Conservation (phyloP, 441 rosid species). For the Erodium trifolium region DNA sequence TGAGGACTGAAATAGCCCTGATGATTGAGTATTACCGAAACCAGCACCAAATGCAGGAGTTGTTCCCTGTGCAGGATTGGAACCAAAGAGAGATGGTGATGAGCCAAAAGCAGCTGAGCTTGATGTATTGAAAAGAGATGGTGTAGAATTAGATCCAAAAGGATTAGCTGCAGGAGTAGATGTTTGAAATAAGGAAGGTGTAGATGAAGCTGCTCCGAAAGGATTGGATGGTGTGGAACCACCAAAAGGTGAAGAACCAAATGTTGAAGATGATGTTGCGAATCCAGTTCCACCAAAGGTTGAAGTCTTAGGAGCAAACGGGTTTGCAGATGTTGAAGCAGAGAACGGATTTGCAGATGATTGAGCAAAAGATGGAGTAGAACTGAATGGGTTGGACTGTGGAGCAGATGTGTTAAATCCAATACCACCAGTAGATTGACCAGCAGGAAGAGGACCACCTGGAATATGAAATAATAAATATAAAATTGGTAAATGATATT, state of each 20-base stretch:
- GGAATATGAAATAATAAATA: conserved; percentile 21
- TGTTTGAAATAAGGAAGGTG: conserved; percentile 36
- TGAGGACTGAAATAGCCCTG: conserved; percentile 48
- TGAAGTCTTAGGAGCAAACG: conserved; percentile 47
- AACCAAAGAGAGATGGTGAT: conserved; percentile 50
- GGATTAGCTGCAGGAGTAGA: conserved; percentile 26
- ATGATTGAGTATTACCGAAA: conserved; percentile 45
- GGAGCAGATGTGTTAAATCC: conserved; percentile 38
- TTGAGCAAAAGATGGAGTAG: conserved; percentile 39
- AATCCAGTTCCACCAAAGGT: conserved; percentile 42
- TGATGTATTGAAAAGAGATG: conserved; percentile 42
- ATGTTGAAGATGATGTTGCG: conserved; percentile 33
- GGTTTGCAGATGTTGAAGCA: conserved; percentile 35
- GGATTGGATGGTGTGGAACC: conserved; percentile 36
- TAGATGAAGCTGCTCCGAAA: conserved; percentile 45
- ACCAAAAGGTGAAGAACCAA: conserved; percentile 41
- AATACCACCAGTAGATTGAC: conserved; percentile 46
- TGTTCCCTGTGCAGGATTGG: conserved; percentile 38
- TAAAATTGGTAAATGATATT: conserved; percentile 8
- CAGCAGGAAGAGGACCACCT: conserved; percentile 69
- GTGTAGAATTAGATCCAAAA: conserved; percentile 34
- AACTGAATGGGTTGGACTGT: conserved; percentile 44
- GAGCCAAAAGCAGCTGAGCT: conserved; percentile 43
- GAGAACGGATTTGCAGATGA: conserved; percentile 53
- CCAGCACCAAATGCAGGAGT: conserved; percentile 38